Evolutionary conservation across 306 rosid genomes (phyloP), one percentile per base, ranked within the genome.

Genomic region (Cucurbita ficifolia): DNA sequence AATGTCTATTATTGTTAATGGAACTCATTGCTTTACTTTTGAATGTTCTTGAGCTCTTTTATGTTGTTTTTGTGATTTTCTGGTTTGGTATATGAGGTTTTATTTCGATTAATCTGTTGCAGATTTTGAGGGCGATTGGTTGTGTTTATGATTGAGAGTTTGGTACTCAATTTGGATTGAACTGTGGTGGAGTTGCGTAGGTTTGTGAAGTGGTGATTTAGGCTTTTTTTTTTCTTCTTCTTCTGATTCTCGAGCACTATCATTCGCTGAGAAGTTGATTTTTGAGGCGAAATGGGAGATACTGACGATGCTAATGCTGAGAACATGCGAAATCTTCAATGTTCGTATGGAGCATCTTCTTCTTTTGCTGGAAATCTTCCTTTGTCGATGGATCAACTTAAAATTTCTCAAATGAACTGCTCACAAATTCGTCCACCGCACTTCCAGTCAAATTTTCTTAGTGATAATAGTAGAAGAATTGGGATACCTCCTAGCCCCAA

Each of bases 401-500:
- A 29, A 70, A 86, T 87, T 53, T 83, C 96, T 29, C 96, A 80
- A 73, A 78, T 87, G 73, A 85, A 42, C 77, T 63, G 84, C 13
- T 81, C 91, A 7, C 93, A 86, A 81, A 78, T 84, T 77, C 92
- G 93, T 8, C 76, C 86, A 12, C 82, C 82, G 55, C 89, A 87
- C 53, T 85, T 87, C 65, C 86, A 81, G 36, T 82, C 77, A 19
- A 86, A 35, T 62, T 84, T 81, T 74, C 59, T 29, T 63, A 84
- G 80, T 17, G 87, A 79, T 67, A 50, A 46, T 40, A 75, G 52
- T 74, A 88, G 84, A 61, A 79, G 96, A 64, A 40, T 61, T 83
- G 33, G 96, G 12, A 88, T 90, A 24, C 97, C 96, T 21, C 98
- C 98, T 6, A 19, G 50, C 17, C 89, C 98, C 1, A 95, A 88